Evolutionary conservation across 495 filamentous ascomycete species (phyloP).

Genomic region (Aspergillus diversus): DNA sequence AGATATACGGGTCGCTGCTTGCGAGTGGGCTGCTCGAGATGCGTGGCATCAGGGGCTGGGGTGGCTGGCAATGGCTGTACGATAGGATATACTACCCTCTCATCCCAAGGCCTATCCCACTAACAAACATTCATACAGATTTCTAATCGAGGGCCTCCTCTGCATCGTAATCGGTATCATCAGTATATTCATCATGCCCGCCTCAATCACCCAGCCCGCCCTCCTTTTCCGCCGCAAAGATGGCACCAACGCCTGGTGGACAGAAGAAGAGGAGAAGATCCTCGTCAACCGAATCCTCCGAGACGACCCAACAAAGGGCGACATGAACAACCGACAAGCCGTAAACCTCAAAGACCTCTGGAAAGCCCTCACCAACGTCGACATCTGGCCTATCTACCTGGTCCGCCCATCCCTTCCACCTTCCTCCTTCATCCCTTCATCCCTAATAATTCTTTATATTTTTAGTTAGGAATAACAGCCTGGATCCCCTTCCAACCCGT

Average conservation of each 20-base stretch:
- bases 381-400: constrained; percentile 56
- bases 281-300: constrained; percentile 74
- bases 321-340: constrained; percentile 63
- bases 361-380: constrained; percentile 54
- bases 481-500: constrained; percentile 47
- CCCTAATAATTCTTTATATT: not conserved
- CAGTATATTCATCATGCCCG: constrained; percentile 12
- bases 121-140: constrained; percentile 1
- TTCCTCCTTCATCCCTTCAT: not conserved
- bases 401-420: not conserved
- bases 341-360: constrained; percentile 51
- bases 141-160: constrained; percentile 15
- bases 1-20: constrained; percentile 53
- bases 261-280: constrained; percentile 51
- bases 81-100: constrained; percentile 39
- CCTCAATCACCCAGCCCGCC: constrained; percentile 9
- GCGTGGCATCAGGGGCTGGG: constrained; percentile 50
- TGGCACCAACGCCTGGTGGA: constrained; percentile 16
- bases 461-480: constrained; percentile 6
- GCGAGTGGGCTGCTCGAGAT: constrained; percentile 56
- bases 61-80: constrained; percentile 54
- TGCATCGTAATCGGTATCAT: constrained; percentile 15
- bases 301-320: constrained; percentile 73
- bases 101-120: not conserved
- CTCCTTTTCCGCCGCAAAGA: constrained; percentile 17